Percentiles rank a stretch among this genome's conserved stretches.
phyloP scores from a whole-genome alignment of 2,329 filamentous ascomycete genomes.

The Colletotrichum viniferum region DNA sequence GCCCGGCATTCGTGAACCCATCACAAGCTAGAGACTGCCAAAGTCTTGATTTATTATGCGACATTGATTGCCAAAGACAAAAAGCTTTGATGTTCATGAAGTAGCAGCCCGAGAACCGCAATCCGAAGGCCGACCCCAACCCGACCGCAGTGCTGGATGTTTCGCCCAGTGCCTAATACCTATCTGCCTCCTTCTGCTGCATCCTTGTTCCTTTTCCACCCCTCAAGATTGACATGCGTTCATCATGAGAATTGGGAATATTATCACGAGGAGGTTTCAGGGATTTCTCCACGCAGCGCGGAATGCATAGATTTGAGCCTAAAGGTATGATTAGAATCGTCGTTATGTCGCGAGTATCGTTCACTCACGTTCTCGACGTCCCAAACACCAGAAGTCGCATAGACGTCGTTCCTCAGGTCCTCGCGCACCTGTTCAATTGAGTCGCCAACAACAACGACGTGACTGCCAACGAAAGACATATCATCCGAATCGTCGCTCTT shows the following conservation, averaged over 20 bases:
- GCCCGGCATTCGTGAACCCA: neutral
- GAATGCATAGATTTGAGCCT: neutral
- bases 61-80: neutral
- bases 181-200: neutral
- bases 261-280: neutral
- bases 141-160: neutral
- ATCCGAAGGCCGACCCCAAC: neutral
- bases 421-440: neutral
- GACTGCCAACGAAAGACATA: neutral
- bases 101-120: neutral
- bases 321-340: neutral
- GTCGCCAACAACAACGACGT: neutral
- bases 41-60: fast-evolving
- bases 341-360: neutral
- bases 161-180: neutral
- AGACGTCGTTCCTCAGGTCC: neutral
- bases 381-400: neutral
- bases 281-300: neutral
- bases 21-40: neutral
- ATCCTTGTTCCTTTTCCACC: fast-evolving
- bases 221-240: neutral
- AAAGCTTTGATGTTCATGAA: neutral
- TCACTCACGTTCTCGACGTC: neutral
- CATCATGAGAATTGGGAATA: neutral
- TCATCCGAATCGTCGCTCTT: neutral